Base-by-base conservation (phyloP, 1,284 basidiomycete genomes). In the Xerocomus cyaneibrunnescens region DNA sequence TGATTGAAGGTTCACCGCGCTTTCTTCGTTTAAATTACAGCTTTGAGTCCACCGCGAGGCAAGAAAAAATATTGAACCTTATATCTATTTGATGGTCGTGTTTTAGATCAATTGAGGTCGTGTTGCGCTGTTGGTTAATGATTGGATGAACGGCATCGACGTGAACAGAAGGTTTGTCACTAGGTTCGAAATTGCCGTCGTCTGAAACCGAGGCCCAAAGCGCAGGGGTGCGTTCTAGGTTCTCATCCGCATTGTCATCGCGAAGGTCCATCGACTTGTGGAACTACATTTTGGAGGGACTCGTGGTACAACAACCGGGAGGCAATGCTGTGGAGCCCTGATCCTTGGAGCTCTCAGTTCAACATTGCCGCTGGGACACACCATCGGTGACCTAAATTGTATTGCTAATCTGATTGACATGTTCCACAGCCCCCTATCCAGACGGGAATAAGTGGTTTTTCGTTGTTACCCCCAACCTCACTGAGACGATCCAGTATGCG, bases 391-490 rank as follows among this genome's bases (percentile, higher is more conserved):
- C 50, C 32, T 50, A 62, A 45, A 45, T 14, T 32, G 16, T 40
- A 14, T 37, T n/a, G 16, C 19, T 36, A 48, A 42, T 40, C 19
- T 42, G 41, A 44, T 45, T 43, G 49, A 48, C 41, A 52, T 21
- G 45, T 47, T 57, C 64, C 77, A 55, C 75, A 77, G 5, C 58
- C 71, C 9, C 74, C 74, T 40, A 78, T 72, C 79, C 77, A 77
- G 6, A 78, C 73, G 9, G 72, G 67, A 46, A 66, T 31, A 8
- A 46, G 50, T 10, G 76, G 73, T 46, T 67, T 72, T 19, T 74
- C 77, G 35, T 73, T 70, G 7, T 59, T 59, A 17, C 64, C 64
- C 10, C 67, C 67, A 6, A 70, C 62, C 19, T 64, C 63, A 48
- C 71, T 62, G 35, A 78, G 58, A n/a, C 62, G 69, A 21, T 69